Conservation (phyloP, 2,329 filamentous ascomycete genomes). For the Davidsoniella virescens region DNA sequence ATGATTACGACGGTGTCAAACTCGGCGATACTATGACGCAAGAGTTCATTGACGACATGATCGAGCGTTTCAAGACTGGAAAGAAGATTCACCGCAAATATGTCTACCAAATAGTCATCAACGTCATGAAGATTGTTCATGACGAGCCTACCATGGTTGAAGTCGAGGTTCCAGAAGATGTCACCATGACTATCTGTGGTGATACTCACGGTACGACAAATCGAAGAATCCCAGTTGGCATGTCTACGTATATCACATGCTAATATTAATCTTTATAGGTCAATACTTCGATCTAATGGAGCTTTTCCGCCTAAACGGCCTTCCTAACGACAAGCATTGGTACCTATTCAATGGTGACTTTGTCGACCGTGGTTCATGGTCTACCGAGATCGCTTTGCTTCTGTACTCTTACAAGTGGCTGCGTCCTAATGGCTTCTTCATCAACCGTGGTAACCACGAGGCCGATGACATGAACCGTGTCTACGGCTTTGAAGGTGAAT, state of each 20-base stretch:
- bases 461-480: constrained; percentile 99
- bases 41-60: constrained; percentile 97
- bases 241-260: constrained; percentile 6
- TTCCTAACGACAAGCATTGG: constrained; percentile 68
- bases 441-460: constrained; percentile 97
- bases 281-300: constrained; percentile 97
- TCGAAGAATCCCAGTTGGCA: background rate
- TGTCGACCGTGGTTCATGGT: constrained; percentile 95
- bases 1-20: constrained; percentile 68
- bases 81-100: constrained; percentile 96
- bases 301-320: constrained; percentile 82
- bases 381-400: constrained; percentile 84
- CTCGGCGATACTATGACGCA: constrained; percentile 77
- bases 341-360: constrained; percentile 99
- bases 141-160: constrained; percentile 96
- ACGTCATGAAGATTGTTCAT: constrained; percentile 77
- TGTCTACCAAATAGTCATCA: constrained; percentile 87
- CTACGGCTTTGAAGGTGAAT: constrained; percentile 97
- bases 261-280: constrained; percentile 32
- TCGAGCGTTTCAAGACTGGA: constrained; percentile 82
- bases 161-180: constrained; percentile 60
- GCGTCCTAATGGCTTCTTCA: constrained; percentile 71
- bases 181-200: constrained; percentile 81
- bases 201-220: constrained; percentile 69
- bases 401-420: constrained; percentile 97